Percentiles rank a stretch among this genome's conserved stretches.
Evolutionary conservation across 2,329 filamentous ascomycete genomes (phyloP).

Genomic region (Colletotrichum viniferum): DNA sequence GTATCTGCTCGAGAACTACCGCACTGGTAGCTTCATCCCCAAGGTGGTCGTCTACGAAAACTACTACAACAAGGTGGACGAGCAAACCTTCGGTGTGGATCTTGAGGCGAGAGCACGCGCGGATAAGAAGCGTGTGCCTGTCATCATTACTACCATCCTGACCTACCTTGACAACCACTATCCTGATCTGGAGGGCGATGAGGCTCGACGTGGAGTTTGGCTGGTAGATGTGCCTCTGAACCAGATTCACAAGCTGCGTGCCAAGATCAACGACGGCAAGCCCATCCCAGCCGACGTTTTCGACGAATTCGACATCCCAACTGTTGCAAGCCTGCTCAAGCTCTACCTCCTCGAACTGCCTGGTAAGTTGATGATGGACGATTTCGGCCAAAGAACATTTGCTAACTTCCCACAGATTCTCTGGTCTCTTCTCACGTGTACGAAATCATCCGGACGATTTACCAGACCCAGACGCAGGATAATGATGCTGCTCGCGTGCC

Average conservation of each 20-base stretch:
- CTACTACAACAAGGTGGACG: slow-evolving; percentile 97
- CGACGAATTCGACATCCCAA: slow-evolving; percentile 89
- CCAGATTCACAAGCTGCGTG: slow-evolving; percentile 83
- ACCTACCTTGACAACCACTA: slow-evolving; percentile 97
- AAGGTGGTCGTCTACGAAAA: slow-evolving; percentile 96
- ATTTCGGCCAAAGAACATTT: not conserved
- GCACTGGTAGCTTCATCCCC: slow-evolving; percentile 90
- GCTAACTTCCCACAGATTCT: slow-evolving; percentile 70
- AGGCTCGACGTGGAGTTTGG: slow-evolving; percentile 91
- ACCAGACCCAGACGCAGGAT: slow-evolving; percentile 72
- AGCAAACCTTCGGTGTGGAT: slow-evolving; percentile 97
- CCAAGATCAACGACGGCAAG: slow-evolving; percentile 86
- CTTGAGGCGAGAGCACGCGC: slow-evolving; percentile 93
- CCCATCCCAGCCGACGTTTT: slow-evolving; percentile 76
- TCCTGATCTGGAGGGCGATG: slow-evolving; percentile 95
- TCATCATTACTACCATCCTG: slow-evolving; percentile 89
- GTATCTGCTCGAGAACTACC: slow-evolving; percentile 95
- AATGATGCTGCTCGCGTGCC: slow-evolving; percentile 81
- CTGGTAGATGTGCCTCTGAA: slow-evolving; percentile 87
- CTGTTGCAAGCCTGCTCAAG: slow-evolving; percentile 90
- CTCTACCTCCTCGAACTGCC: slow-evolving; percentile 94
- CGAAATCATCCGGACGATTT: slow-evolving; percentile 98
- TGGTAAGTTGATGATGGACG: slow-evolving; percentile 57
- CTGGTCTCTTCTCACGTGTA: slow-evolving; percentile 97
- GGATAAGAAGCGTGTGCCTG: slow-evolving; percentile 92